Conservation (phyloP, 2,329 filamentous ascomycete genomes). For the Aspergillus udagawae region DNA sequence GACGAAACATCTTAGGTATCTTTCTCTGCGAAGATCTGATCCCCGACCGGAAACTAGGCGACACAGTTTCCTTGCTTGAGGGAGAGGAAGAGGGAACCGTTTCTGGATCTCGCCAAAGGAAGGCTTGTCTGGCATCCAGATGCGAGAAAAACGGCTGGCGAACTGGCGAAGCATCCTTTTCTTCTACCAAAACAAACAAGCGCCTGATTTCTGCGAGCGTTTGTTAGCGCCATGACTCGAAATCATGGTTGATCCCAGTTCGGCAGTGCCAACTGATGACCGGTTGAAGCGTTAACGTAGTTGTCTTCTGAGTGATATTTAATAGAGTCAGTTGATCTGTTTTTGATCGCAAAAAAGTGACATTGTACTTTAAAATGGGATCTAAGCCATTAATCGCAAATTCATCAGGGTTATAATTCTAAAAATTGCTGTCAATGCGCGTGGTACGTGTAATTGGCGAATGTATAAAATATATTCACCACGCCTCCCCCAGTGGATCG, state of each 20-base stretch:
- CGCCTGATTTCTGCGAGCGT: constrained; percentile 18
- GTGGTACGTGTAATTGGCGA: too few species aligned
- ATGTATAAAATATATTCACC: too few species aligned
- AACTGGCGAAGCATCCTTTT: constrained; percentile 28
- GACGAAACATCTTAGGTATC: constrained; percentile 23
- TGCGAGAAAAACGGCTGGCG: constrained; percentile 25
- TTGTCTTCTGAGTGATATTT: constrained; percentile 4
- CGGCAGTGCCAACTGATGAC: constrained; percentile 8
- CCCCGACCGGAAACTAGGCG: constrained; percentile 26
- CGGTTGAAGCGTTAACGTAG: constrained; percentile 12
- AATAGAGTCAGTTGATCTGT: neutral
- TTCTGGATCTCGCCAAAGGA: constrained; percentile 26
- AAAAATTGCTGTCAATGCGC: too few species aligned
- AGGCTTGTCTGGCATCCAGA: constrained; percentile 32
- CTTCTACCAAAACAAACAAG: constrained; percentile 23
- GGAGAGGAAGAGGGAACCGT: constrained; percentile 28
- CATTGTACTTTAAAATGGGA: too few species aligned
- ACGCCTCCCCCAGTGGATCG: too few species aligned
- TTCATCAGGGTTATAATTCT: too few species aligned
- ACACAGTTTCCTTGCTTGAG: constrained; percentile 25
- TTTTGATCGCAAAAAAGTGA: too few species aligned
- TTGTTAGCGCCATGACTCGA: constrained; percentile 12
- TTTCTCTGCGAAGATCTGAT: constrained; percentile 33
- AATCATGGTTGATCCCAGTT: constrained; percentile 10
- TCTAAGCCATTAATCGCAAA: too few species aligned